Evolutionary conservation across 106 monocot genomes (phyloP).

Genomic region (Vanilla planifolia): DNA sequence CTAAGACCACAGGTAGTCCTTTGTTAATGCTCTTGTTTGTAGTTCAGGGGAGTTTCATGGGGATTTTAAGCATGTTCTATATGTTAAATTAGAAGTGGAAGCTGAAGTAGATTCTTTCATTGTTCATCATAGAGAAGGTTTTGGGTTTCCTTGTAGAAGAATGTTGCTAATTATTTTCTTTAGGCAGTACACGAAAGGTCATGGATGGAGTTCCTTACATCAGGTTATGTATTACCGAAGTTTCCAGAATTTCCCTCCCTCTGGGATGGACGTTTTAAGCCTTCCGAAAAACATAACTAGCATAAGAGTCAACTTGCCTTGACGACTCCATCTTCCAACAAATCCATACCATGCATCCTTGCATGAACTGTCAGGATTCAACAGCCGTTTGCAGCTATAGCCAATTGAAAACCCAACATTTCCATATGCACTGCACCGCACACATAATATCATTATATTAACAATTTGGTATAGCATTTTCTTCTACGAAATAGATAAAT

Average conservation of each 20-base stretch:
- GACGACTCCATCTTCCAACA: slow-evolving; percentile 32
- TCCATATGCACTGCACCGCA: slow-evolving; percentile 38
- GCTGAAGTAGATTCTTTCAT: too few species aligned
- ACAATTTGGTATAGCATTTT: not conserved
- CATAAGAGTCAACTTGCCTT: slow-evolving; percentile 31
- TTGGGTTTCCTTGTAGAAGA: too few species aligned
- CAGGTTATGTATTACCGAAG: slow-evolving; percentile 1
- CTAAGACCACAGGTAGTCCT: too few species aligned
- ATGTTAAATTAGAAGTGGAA: too few species aligned
- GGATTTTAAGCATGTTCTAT: too few species aligned
- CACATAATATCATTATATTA: not conserved
- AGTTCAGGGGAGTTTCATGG: too few species aligned
- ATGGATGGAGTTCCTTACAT: too few species aligned
- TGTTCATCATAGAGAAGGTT: too few species aligned
- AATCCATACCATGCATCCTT: slow-evolving; percentile 34
- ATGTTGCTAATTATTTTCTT: too few species aligned
- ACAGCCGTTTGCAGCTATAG: slow-evolving; percentile 28
- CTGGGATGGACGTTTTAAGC: slow-evolving; percentile 31
- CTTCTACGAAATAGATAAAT: not conserved
- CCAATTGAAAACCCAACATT: slow-evolving; percentile 42
- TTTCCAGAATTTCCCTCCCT: slow-evolving; percentile 36
- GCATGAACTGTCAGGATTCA: slow-evolving; percentile 15
- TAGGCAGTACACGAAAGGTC: too few species aligned
- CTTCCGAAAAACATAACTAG: slow-evolving; percentile 45
- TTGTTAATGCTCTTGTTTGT: too few species aligned